These are phyloP conservation scores for Colletotrichum graminicola DNA, from an alignment of 2,329 filamentous ascomycete species.

Conservation along the genomic window DNA sequence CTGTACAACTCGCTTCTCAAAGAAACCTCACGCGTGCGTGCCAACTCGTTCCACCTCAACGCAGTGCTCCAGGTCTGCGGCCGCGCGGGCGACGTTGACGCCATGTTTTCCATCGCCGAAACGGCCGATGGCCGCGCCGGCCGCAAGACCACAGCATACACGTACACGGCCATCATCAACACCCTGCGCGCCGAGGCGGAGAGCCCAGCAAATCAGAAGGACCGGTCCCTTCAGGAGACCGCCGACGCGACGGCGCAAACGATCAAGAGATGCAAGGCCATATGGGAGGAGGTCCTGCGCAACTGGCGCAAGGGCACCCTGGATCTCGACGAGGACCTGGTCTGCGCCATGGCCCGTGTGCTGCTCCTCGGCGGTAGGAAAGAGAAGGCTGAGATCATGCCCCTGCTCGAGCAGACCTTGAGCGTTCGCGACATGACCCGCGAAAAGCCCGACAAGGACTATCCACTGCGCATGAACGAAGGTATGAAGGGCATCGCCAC, in stretches of 20 bases:
- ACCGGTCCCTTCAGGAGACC: slow-evolving; percentile 49
- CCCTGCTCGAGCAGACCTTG: slow-evolving; percentile 86
- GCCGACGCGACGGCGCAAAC: slow-evolving; percentile 56
- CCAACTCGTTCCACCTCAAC: slow-evolving; percentile 87
- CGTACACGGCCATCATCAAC: slow-evolving; percentile 87
- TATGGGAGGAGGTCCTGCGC: slow-evolving; percentile 86
- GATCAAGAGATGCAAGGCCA: slow-evolving; percentile 74
- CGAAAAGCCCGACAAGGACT: slow-evolving; percentile 2
- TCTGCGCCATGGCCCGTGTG: slow-evolving; percentile 83
- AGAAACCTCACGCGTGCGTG: slow-evolving; percentile 70
- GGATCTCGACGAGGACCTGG: slow-evolving; percentile 80
- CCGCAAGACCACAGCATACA: slow-evolving; percentile 74
- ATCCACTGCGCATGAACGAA: slow-evolving; percentile 34
- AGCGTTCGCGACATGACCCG: slow-evolving; percentile 69
- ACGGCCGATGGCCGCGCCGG: slow-evolving; percentile 72
- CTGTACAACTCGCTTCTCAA: slow-evolving; percentile 82
- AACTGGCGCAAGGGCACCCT: slow-evolving; percentile 81
- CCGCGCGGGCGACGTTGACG: slow-evolving; percentile 79
- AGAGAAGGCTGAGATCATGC: slow-evolving; percentile 79
- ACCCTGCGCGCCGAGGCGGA: slow-evolving; percentile 70
- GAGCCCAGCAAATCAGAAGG: slow-evolving; percentile 47
- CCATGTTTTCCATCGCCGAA: slow-evolving; percentile 81
- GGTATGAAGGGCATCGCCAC: slow-evolving; percentile 44
- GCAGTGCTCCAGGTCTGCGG: slow-evolving; percentile 87
- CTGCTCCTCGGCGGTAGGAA: slow-evolving; percentile 74